Conservation (phyloP, 306 rosid species). For the Neltuma alba region DNA sequence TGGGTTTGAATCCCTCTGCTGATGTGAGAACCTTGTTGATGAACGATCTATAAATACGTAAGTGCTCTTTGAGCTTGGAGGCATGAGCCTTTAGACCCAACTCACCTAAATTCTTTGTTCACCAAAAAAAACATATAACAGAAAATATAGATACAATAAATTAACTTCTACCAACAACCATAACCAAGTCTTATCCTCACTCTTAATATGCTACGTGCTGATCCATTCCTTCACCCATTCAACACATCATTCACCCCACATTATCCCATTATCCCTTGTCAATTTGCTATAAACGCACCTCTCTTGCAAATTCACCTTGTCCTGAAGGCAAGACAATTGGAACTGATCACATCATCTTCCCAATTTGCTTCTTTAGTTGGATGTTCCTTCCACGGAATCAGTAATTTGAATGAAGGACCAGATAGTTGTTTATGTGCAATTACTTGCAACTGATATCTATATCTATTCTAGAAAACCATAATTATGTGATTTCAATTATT, state of each 20-base stretch:
- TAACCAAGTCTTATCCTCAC: background rate
- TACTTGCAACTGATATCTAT: background rate
- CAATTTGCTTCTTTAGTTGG: background rate
- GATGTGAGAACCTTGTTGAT: too few relatives aligned
- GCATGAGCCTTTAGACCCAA: too few relatives aligned
- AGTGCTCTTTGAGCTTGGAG: too few relatives aligned
- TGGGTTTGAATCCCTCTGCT: too few relatives aligned
- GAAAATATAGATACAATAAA: too few relatives aligned
- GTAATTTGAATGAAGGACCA: background rate
- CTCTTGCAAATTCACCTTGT: background rate
- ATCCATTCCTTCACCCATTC: background rate
- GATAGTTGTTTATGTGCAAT: background rate
- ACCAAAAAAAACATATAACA: too few relatives aligned
- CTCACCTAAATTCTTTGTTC: too few relatives aligned
- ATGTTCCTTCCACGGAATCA: background rate
- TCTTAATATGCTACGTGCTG: background rate
- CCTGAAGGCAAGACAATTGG: background rate
- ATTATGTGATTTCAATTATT: background rate
- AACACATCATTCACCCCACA: background rate
- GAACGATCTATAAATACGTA: too few relatives aligned
- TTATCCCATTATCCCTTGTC: background rate
- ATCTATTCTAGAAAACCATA: background rate
- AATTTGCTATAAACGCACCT: background rate
- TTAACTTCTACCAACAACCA: background rate
- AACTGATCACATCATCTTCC: background rate